Evolutionary conservation across 768 basidiomycete genomes (phyloP), one percentile per base, ranked within the genome.

Genomic region (Agrocybe chaxingu): DNA sequence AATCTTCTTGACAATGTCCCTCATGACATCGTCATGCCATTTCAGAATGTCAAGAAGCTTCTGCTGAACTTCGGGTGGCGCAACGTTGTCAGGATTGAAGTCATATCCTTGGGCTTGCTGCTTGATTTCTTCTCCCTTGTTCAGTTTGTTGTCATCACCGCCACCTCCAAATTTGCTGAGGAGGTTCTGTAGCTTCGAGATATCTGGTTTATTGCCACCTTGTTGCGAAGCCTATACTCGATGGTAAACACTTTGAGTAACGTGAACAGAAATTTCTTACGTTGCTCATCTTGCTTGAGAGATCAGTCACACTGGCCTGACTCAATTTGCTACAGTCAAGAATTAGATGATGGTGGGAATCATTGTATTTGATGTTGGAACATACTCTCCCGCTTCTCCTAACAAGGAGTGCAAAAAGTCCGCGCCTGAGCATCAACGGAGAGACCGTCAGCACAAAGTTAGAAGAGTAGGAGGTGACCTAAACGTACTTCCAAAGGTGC

Each of bases 351-450:
- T 47, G 32, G 33, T 24, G n/a, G 24, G 37, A 42, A 40, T 44
- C 40, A 1, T 13, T 34, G 13, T 24, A 10, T 10, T 4, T 18
- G n/a, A 24, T 12, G 8, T 4, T 44, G 29, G 42, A 19, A 63
- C 76, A 55, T 62, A 81, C 79, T 86, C 82, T 40, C 79, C 79
- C 12, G 83, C 81, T 65, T 86, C 82, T 45, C 82, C 82, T 59
- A 85, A 70, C 11, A 85, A 66, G 16, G 80, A 84, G 57, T 83
- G 78, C 54, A 84, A 69, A 62, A 89, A 87, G 63, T 87, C 84
- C 32, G 80, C 77, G 49, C 72, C 69, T 71, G 49, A 35, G 12
- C 45, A 16, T 42, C 8, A 5, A 42, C 37, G 8, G 29, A 43
- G 8, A 42, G n/a, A 34, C 45, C 18, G 10, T 33, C 8, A 18